A percentile compares a stretch with the other conserved stretches of the same genome.
phyloP scores from a whole-genome alignment of 1,284 basidiomycete species.

The Naganishia liquefaciens region DNA sequence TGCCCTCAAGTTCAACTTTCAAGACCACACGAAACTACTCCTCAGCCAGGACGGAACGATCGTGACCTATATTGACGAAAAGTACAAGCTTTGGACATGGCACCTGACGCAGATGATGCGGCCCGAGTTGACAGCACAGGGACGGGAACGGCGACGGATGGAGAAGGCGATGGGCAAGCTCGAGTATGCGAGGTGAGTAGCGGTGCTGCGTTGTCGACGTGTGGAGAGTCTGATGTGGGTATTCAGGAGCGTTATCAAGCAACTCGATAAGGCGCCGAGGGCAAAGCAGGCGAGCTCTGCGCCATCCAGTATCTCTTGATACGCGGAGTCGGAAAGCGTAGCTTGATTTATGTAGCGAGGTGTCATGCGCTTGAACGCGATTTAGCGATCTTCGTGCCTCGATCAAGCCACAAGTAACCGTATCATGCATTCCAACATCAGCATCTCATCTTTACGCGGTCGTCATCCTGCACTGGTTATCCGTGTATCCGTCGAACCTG shows the following conservation, averaged over 20 bases:
- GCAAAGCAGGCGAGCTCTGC: neutral
- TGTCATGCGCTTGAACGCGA: no score
- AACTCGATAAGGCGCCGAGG: slow-evolving; percentile 24
- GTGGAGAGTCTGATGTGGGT: neutral
- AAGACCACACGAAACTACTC: slow-evolving; percentile 94
- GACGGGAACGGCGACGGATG: slow-evolving; percentile 30
- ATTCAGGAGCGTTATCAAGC: slow-evolving; percentile 25
- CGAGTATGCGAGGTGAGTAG: slow-evolving; percentile 28
- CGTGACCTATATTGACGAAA: slow-evolving; percentile 86
- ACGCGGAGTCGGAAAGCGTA: no score
- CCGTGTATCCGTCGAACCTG: no score
- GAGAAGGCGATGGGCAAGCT: slow-evolving; percentile 29
- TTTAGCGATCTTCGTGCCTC: no score
- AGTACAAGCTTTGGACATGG: slow-evolving; percentile 75
- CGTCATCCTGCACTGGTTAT: no score
- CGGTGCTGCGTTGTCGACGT: neutral
- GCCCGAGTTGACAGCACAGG: slow-evolving; percentile 20
- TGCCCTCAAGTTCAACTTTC: slow-evolving; percentile 88
- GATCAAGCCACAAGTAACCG: no score
- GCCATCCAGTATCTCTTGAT: no score
- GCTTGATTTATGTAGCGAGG: no score
- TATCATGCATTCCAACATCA: no score
- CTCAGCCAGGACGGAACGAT: slow-evolving; percentile 75
- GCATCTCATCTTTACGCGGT: no score
- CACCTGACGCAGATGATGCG: slow-evolving; percentile 67